Conservation (phyloP, 139 green algal species). For the Chlorella vulgaris region DNA sequence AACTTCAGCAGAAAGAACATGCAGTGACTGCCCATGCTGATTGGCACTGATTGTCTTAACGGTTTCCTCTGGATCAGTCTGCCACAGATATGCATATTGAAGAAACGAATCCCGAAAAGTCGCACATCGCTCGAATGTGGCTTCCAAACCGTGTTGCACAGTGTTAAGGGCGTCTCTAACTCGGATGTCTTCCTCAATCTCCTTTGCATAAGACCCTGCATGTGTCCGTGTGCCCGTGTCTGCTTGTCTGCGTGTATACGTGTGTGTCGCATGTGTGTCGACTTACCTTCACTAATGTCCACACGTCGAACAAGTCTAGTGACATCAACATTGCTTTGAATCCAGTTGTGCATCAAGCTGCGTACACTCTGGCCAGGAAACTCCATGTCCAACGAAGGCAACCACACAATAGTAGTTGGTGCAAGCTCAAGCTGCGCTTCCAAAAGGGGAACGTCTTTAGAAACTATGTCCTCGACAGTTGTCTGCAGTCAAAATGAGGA, state of each 20-base stretch:
- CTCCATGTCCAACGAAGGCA: slow-evolving; percentile 68
- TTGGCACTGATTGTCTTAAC: neutral
- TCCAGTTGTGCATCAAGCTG: slow-evolving; percentile 80
- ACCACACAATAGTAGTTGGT: slow-evolving; percentile 80
- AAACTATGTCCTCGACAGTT: no score
- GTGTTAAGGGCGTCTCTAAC: slow-evolving; percentile 73
- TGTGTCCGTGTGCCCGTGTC: neutral
- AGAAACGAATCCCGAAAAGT: slow-evolving; percentile 77
- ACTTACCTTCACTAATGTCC: slow-evolving; percentile 78
- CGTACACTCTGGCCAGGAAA: slow-evolving; percentile 53
- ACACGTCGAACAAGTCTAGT: slow-evolving; percentile 80
- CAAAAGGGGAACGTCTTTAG: slow-evolving; percentile 72
- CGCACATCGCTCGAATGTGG: slow-evolving; percentile 77
- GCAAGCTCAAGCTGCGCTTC: slow-evolving; percentile 85
- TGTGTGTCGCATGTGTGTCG: neutral
- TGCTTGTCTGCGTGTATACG: no score
- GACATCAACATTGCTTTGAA: slow-evolving; percentile 78
- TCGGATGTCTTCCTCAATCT: slow-evolving; percentile 88
- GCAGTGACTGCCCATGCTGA: neutral
- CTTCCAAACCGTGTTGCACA: slow-evolving; percentile 61
- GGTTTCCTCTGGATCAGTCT: slow-evolving; percentile 66
- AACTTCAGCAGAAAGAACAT: slow-evolving; percentile 11
- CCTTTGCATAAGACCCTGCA: slow-evolving; percentile 81
- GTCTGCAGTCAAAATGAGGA: neutral
- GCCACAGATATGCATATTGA: slow-evolving; percentile 85